Evolutionary conservation across 176 grass and related monocot genomes (phyloP).

Genomic region (Eleusine indica): DNA sequence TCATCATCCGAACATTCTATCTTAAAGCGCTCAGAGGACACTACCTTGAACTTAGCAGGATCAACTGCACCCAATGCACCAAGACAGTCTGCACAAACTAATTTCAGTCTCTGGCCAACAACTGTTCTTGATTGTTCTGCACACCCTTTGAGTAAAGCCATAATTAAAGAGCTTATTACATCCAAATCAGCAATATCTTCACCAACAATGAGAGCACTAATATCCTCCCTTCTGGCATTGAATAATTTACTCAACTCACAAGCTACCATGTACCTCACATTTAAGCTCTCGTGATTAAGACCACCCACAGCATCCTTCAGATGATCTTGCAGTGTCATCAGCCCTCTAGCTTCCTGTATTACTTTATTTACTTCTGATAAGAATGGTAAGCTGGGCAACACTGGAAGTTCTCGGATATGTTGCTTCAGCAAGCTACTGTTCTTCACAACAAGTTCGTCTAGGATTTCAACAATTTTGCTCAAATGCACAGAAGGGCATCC

Average conservation of each 20-base stretch:
- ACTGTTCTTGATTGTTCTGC: conserved; percentile 85
- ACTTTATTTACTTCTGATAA: conserved; percentile 89
- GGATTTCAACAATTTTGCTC: conserved; percentile 80
- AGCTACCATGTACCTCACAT: conserved; percentile 96
- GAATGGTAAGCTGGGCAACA: conserved; percentile 82
- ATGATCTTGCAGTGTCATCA: conserved; percentile 78
- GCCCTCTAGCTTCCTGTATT: conserved; percentile 91
- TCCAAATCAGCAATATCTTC: conserved; percentile 80
- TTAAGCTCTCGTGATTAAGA: conserved; percentile 97
- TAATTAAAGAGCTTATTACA: conserved; percentile 85
- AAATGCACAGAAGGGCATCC: conserved; percentile 66
- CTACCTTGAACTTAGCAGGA: conserved; percentile 91
- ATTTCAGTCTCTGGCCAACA: conserved; percentile 88
- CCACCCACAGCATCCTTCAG: conserved; percentile 84
- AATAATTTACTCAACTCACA: conserved; percentile 91
- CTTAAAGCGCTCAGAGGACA: conserved; percentile 85
- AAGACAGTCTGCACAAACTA: conserved; percentile 89
- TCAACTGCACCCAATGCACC: conserved; percentile 94
- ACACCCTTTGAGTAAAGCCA: conserved; percentile 83
- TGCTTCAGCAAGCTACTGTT: conserved; percentile 67
- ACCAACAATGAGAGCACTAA: conserved; percentile 83
- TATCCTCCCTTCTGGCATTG: conserved; percentile 70
- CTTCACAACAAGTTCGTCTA: conserved; percentile 88
- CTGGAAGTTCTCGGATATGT: conserved; percentile 83
- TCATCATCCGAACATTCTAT: conserved; percentile 99